These are phyloP conservation scores for Melaleuca alternifolia DNA, from an alignment of 345 rosid species.

Conservation along the genomic window DNA sequence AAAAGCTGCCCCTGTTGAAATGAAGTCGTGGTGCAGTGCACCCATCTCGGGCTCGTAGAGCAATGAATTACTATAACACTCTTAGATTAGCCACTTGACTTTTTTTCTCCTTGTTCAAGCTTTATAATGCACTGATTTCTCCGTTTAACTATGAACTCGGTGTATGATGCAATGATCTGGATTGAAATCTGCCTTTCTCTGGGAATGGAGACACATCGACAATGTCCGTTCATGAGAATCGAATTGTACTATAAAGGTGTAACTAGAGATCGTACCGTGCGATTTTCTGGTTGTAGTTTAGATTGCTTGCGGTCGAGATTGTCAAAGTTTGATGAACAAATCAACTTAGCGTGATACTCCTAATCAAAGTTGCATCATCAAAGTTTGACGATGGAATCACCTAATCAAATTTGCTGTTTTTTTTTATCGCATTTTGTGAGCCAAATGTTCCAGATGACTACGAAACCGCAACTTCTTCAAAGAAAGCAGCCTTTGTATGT, in stretches of 20 bases:
- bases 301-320: not conserved
- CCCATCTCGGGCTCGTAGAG: not conserved
- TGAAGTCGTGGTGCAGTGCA: not conserved
- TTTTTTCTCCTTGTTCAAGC: not conserved
- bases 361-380: not conserved
- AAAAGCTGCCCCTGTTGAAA: not conserved
- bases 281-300: not conserved
- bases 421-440: not conserved
- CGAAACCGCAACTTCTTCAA: not conserved
- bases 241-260: not conserved
- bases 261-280: not conserved
- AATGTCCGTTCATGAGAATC: not conserved
- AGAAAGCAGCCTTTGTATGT: not conserved
- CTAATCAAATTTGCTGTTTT: not conserved
- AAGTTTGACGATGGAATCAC: not conserved
- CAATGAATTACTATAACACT: not conserved
- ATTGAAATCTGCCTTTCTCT: not conserved
- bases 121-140: not conserved
- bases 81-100: not conserved
- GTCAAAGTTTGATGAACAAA: not conserved
- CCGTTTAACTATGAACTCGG: not conserved
- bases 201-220: not conserved
- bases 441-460: not conserved
- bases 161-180: not conserved
- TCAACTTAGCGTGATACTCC: not conserved